Evolutionary conservation across 2,329 filamentous ascomycete species (phyloP), one percentile per base, ranked within the genome.

Genomic region (Simplicillium sp.): DNA sequence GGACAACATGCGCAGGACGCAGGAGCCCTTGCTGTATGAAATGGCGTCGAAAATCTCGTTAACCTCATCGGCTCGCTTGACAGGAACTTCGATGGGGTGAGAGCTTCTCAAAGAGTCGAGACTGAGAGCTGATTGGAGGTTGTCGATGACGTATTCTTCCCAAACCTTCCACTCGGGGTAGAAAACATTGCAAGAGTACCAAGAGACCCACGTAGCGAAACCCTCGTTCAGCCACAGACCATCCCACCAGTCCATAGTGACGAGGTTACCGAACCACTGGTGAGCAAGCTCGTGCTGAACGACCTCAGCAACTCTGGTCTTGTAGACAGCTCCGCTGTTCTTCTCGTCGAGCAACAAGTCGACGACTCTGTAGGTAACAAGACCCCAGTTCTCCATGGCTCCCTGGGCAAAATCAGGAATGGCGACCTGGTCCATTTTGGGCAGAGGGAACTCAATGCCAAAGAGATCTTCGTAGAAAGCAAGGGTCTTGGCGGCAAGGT

Each of bases 171-270:
- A 97, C 62, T 97, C 90, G 8, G 90, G 90, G 65, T 89, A 97
- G 70, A 97, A 96, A 43, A 77, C 76, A 60, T 97, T 90, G 73
- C 87, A 94, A 34, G 86, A 88, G 65, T 92, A 92, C 59, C 59
- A 62, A 4, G 60, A 62, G 41, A 61, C 60, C 63, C 62, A 63
- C 8, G 60, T 63, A 28, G 87, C 87, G 54, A 94, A 94, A 32
- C 87, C 87, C 60, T 94, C 87, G 61, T 97, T 97, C 40, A 97
- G 76, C 90, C 90, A 97, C 7, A 97, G 69, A 41, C 89, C 90
- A 62, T 96, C 88, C 90, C 90, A 97, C 73, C 94, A 96, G 61
- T 95, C 88, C 88, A 96, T 96, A 40, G 90, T 96, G 20, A 96
- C 90, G 40, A 96, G 68, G 66, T 97, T 96, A 47, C 90, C 90